phyloP scores from a whole-genome alignment of 2,329 filamentous ascomycete genomes.

The Sordariomycetes sp. region DNA sequence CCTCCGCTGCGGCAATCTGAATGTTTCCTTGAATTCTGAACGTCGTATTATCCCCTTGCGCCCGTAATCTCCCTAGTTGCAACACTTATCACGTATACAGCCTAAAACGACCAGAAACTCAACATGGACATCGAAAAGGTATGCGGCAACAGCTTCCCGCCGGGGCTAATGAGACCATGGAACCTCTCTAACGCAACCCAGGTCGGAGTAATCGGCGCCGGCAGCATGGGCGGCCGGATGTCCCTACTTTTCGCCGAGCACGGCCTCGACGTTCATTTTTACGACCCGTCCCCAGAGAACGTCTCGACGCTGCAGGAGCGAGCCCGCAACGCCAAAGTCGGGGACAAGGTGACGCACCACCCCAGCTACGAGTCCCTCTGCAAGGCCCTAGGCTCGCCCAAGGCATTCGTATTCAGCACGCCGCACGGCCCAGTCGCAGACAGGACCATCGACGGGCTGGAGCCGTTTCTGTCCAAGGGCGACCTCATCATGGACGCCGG shows the following conservation, averaged over 20 bases:
- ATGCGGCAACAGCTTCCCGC: background rate
- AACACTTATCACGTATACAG: no score
- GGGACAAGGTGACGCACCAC: slow-evolving; percentile 13
- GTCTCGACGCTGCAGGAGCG: slow-evolving; percentile 30
- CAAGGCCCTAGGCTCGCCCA: slow-evolving; percentile 7
- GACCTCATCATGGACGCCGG: slow-evolving; percentile 61
- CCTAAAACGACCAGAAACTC: no score
- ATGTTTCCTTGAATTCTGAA: no score
- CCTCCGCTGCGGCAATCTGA: no score
- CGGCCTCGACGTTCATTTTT: slow-evolving; percentile 40
- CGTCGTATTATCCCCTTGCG: background rate
- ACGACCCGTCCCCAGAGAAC: slow-evolving; percentile 37
- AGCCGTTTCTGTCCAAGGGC: slow-evolving; percentile 40
- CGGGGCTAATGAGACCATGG: background rate
- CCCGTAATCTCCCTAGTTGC: no score
- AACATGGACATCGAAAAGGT: slow-evolving; percentile 1
- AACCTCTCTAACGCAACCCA: slow-evolving; percentile 11
- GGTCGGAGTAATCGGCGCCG: slow-evolving; percentile 46
- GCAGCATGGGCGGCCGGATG: slow-evolving; percentile 51
- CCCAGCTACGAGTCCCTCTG: slow-evolving; percentile 8
- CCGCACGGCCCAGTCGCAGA: slow-evolving; percentile 7
- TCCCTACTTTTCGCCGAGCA: slow-evolving; percentile 47
- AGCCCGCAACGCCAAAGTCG: slow-evolving; percentile 16
- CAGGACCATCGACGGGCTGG: slow-evolving; percentile 7
- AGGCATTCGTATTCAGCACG: slow-evolving; percentile 10